These are phyloP conservation scores for Candida golubevii DNA, from an alignment of 805 yeast species.

Conservation along the genomic window DNA sequence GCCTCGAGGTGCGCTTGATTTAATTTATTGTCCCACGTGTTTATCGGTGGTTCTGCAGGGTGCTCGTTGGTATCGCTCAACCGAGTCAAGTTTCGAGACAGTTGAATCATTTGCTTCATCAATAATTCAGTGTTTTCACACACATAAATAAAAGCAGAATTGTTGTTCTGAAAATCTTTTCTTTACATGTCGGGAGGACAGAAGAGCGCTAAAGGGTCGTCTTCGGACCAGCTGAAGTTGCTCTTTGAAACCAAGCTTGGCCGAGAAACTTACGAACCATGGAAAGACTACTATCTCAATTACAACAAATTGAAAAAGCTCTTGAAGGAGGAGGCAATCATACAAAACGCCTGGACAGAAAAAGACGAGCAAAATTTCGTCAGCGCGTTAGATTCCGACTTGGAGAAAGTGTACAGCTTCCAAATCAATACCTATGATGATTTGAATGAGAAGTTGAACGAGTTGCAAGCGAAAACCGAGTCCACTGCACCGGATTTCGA, in stretches of 20 bases:
- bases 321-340: slow-evolving; percentile 61
- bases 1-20: too few relatives aligned
- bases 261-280: slow-evolving; percentile 79
- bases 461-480: slow-evolving; percentile 56
- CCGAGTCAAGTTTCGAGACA: too few relatives aligned
- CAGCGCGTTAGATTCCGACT: slow-evolving; percentile 57
- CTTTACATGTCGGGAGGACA: not conserved
- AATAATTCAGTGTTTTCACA: too few relatives aligned
- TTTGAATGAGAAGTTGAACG: slow-evolving; percentile 59
- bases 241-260: slow-evolving; percentile 80
- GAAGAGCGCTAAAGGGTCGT: not conserved
- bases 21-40: too few relatives aligned
- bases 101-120: too few relatives aligned
- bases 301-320: slow-evolving; percentile 63
- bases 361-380: slow-evolving; percentile 71
- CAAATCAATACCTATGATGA: slow-evolving; percentile 65
- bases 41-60: too few relatives aligned
- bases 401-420: slow-evolving; percentile 74
- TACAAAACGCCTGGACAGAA: slow-evolving; percentile 55
- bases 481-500: slow-evolving; percentile 42
- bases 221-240: slow-evolving; percentile 43
- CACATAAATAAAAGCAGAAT: too few relatives aligned
- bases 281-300: slow-evolving; percentile 72
- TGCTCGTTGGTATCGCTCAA: too few relatives aligned
- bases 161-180: too few relatives aligned